A percentile compares a stretch with the other conserved stretches of the same genome.
Evolutionary conservation across 2,329 filamentous ascomycete species (phyloP).

Genomic region (Tolypocladium guangdongense): DNA sequence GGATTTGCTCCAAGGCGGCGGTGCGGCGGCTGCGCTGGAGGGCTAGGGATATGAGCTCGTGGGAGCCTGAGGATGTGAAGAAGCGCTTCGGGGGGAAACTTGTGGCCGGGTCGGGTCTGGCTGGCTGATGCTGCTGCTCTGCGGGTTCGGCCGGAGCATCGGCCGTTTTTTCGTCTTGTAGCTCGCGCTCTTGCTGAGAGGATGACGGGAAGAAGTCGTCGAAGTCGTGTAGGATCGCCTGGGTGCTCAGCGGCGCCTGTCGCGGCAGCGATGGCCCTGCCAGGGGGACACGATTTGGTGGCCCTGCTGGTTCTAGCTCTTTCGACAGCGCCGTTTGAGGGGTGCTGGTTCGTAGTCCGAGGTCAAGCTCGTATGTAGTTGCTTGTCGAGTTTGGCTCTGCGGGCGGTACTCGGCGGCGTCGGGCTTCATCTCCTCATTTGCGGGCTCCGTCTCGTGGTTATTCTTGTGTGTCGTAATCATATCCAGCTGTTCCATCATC

Average conservation of each 20-base stretch:
- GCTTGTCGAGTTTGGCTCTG: background rate
- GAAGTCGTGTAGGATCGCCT: constrained; percentile 39
- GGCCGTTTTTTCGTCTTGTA: constrained; percentile 27
- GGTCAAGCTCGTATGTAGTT: background rate
- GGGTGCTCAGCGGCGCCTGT: constrained; percentile 32
- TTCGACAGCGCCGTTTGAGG: background rate
- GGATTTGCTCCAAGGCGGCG: constrained; percentile 18
- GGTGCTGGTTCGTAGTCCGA: background rate
- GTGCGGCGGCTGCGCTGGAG: constrained; percentile 23
- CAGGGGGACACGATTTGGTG: background rate
- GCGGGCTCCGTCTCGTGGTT: background rate
- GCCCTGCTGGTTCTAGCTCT: background rate
- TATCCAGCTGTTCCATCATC: constrained; percentile 8
- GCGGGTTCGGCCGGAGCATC: background rate
- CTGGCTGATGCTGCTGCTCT: background rate
- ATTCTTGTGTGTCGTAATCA: background rate
- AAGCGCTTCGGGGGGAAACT: constrained; percentile 15
- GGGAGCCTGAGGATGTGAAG: constrained; percentile 26
- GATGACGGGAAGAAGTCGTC: constrained; percentile 46
- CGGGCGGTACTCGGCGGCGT: background rate
- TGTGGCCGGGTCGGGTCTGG: constrained; percentile 10
- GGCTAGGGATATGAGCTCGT: constrained; percentile 22
- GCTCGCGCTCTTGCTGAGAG: constrained; percentile 43
- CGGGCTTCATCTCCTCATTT: constrained; percentile 7
- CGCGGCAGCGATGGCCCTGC: constrained; percentile 5